phyloP scores from a whole-genome alignment of 495 filamentous ascomycete genomes.

The Friedmanniomyces endolithicus region DNA sequence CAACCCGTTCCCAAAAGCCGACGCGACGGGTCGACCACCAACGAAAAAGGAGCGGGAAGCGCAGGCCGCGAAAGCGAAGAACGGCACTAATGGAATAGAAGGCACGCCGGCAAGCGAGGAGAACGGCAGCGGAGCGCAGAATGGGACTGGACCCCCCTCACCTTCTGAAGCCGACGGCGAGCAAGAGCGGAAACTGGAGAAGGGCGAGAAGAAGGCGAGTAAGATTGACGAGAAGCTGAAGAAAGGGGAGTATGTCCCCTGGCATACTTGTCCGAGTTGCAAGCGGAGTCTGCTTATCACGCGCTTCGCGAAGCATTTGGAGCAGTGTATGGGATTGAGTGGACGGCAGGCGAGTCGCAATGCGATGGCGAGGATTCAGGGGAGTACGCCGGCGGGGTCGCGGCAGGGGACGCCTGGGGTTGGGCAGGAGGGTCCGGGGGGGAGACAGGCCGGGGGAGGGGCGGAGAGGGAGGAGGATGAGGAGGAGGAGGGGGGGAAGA shows the following conservation, averaged over 20 bases:
- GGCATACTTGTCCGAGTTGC: slow-evolving; percentile 55
- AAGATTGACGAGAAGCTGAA: slow-evolving; percentile 31
- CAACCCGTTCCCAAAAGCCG: slow-evolving; percentile 54
- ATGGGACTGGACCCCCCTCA: slow-evolving; percentile 17
- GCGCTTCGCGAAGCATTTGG: slow-evolving; percentile 60
- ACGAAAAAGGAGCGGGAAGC: slow-evolving; percentile 39
- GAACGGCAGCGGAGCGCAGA: slow-evolving; percentile 5
- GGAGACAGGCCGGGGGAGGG: slow-evolving; percentile 19
- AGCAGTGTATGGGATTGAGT: slow-evolving; percentile 65
- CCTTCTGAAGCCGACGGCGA: slow-evolving; percentile 25
- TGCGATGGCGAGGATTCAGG: slow-evolving; percentile 30
- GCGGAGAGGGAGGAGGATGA: slow-evolving; percentile 26
- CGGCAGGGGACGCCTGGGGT: slow-evolving; percentile 37
- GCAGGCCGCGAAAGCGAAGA: slow-evolving; percentile 22
- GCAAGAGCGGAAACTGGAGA: slow-evolving; percentile 20
- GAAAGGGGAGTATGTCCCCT: slow-evolving; percentile 56
- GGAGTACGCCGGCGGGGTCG: neutral
- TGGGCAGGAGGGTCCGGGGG: slow-evolving; percentile 48
- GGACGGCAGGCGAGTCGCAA: slow-evolving; percentile 51
- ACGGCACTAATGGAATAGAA: slow-evolving; percentile 19
- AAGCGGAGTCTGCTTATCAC: slow-evolving; percentile 48
- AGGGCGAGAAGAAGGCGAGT: slow-evolving; percentile 41
- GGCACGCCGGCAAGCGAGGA: slow-evolving; percentile 25
- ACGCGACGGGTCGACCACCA: slow-evolving; percentile 43
- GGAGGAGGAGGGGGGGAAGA: slow-evolving; percentile 29